These are phyloP conservation scores for Limonomyces culmigenus DNA, from an alignment of 1,284 basidiomycete species.

Conservation along the genomic window DNA sequence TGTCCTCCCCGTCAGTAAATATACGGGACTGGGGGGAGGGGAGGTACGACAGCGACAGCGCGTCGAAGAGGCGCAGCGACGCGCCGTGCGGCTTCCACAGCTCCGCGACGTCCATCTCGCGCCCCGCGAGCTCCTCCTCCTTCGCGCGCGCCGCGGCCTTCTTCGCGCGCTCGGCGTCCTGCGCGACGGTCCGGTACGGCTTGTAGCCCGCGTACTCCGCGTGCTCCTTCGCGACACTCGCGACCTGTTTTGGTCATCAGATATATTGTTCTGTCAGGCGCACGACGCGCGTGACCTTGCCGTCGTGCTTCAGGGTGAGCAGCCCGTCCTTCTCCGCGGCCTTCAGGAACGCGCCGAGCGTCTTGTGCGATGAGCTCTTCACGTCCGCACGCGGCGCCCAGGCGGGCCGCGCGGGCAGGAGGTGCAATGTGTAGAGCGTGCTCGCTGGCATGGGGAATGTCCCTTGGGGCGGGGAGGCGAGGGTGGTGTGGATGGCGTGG, in stretches of 20 bases:
- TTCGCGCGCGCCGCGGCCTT: constrained; percentile 32
- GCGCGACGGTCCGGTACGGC: constrained; percentile 41
- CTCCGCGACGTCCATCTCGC: constrained; percentile 37
- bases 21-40: neutral
- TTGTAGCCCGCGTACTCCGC: constrained; percentile 34
- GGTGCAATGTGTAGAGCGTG: constrained; percentile 56
- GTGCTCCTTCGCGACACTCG: constrained; percentile 44
- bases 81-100: constrained; percentile 57
- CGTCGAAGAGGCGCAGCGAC: constrained; percentile 30
- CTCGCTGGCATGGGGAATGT: constrained; percentile 65
- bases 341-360: constrained; percentile 67
- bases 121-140: constrained; percentile 22
- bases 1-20: constrained; percentile 11
- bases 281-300: constrained; percentile 46
- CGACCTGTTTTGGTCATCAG: no score
- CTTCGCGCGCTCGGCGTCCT: constrained; percentile 39
- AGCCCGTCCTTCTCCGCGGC: constrained; percentile 53
- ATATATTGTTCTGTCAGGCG: no score
- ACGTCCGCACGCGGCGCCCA: constrained; percentile 29
- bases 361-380: constrained; percentile 65
- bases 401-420: constrained; percentile 61
- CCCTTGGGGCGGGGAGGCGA: constrained; percentile 26
- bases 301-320: constrained; percentile 54
- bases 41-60: neutral
- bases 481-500: no score